Evolutionary conservation across 2,329 filamentous ascomycete genomes (phyloP), one percentile per base, ranked within the genome.

Genomic region (Beauveria brongniartii): DNA sequence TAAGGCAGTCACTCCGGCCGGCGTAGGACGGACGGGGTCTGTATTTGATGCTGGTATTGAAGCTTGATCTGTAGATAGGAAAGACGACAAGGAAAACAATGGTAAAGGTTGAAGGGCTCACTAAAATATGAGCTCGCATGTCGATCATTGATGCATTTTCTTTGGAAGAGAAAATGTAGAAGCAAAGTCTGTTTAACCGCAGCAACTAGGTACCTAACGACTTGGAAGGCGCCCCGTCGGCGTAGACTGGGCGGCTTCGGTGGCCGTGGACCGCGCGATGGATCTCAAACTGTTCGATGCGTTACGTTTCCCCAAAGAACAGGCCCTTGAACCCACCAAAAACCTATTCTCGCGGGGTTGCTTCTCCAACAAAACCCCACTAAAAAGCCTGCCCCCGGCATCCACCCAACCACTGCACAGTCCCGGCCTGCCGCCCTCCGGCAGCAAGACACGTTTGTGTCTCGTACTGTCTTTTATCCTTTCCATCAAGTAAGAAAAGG

Each of bases 201-300:
- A 10, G 41, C 6, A 14, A 37, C 12, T 6, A 16, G 5, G 41
- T 43, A 9, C 4, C 41, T 43, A 9, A 12, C 41, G 47, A 26
- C 26, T 50, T 28, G 28, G 48, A 6, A 24, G 26, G 12, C 26
- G 24, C 12, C 5, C 24, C 20, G 20, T 58, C 55, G 55, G 55
- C 55, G 55, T 58, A 58, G 46, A 43, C 46, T 30, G 55, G 30
- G 47, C 55, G 44, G 46, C 47, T 28, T 57, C 55, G 55, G 55
- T 48, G 55, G 55, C 55, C 44, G 55, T 58, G 44, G 55, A 58
- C 34, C 46, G 44, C 55, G 55, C 18, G 55, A 58, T 51, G 44
- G 47, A 43, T 58, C 46, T 20, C n/a, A 6, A 41, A 18, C 24
- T 41, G 41, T 16, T 22, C 37, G 37, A 24, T 46, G 53, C 20